Base-by-base conservation (phyloP, 805 yeast genomes). In the Teunomyces funiuensis region DNA sequence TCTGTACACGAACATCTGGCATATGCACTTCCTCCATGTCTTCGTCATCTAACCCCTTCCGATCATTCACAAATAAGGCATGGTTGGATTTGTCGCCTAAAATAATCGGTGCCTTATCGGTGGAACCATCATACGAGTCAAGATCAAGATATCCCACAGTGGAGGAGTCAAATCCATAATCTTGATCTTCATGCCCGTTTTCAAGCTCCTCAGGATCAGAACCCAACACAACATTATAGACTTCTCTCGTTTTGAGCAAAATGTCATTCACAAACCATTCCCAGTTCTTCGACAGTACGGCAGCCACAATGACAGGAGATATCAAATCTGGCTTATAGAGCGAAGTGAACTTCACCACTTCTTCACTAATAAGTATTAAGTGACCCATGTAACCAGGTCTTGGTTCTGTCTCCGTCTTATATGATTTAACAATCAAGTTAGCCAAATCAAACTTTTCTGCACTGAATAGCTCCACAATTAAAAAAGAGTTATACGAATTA, bases 381-480 rank as follows among this genome's bases (percentile, higher is more conserved):
- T 93, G 99, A n/a, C 99, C 99, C 88, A 90, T 89, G 58, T 88
- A 93, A 0, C 99, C 99, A 28, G 90, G 77, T 41, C 95, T 75
- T 29, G 86, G 76, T 4, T 80, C 79, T 8, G 37, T 30, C 29
- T 58, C 47, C 11, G 73, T 71, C 48, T 73, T 76, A 58, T 86
- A 68, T 70, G 56, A 44, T 8, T 43, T 39, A 5, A 60, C 59
- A 13, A 66, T 65, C 14, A 63, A 37, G 7, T 54, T 50, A 7
- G 66, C 53, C 40, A 66, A 57, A 44, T 84, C 45, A 82, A 72
- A 66, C 74, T 49, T 43, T 4, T 55, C 54, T n/a, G 53, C 40
- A 23, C 42, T 47, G 31, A 58, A 58, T 16, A 58, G 46, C 22
- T 58, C 60, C 25, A 58, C 63, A 33, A 70, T 69, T 40, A 70